Conservation (phyloP, 2,329 filamentous ascomycete species). For the Aspergillus pseudoterreus region DNA sequence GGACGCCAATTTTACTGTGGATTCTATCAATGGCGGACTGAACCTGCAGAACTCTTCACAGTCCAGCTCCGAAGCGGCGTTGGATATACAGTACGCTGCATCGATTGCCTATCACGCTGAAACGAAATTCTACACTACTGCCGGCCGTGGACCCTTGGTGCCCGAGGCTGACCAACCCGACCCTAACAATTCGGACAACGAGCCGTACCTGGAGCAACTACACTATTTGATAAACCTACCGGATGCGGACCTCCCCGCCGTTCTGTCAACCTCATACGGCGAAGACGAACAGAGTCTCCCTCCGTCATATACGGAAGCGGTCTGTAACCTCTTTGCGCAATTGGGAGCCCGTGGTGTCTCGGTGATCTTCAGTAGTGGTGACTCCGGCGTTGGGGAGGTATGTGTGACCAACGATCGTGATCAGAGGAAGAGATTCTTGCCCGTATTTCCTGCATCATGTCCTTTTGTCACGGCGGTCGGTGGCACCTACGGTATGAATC, state of each 20-base stretch:
- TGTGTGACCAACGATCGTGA: conserved; percentile 52
- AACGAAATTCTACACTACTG: conserved; percentile 58
- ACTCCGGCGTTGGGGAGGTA: conserved; percentile 55
- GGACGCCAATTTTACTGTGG: conserved; percentile 54
- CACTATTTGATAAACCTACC: conserved; percentile 56
- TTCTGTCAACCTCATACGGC: conserved; percentile 68
- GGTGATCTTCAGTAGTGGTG: conserved; percentile 63
- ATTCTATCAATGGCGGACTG: conserved; percentile 55
- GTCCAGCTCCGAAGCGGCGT: conserved; percentile 56
- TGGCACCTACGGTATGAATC: conserved; percentile 51
- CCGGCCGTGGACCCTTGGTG: conserved; percentile 51
- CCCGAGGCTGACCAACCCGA: conserved; percentile 46
- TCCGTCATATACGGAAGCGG: conserved; percentile 54
- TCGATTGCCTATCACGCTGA: conserved; percentile 53
- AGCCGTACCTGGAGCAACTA: conserved; percentile 65
- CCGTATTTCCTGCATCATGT: conserved; percentile 55
- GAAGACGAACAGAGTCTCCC: conserved; percentile 64
- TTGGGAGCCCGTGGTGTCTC: conserved; percentile 65
- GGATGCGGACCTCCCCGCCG: conserved; percentile 55
- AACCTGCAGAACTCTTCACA: conserved; percentile 45
- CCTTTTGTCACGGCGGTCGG: conserved; percentile 64
- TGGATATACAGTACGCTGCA: conserved; percentile 61
- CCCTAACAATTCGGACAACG: conserved; percentile 50
- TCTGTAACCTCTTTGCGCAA: conserved; percentile 61
- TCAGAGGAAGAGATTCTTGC: conserved; percentile 50